Conservation (phyloP, 129 eudicot species). For the Ambrosia trifida region DNA sequence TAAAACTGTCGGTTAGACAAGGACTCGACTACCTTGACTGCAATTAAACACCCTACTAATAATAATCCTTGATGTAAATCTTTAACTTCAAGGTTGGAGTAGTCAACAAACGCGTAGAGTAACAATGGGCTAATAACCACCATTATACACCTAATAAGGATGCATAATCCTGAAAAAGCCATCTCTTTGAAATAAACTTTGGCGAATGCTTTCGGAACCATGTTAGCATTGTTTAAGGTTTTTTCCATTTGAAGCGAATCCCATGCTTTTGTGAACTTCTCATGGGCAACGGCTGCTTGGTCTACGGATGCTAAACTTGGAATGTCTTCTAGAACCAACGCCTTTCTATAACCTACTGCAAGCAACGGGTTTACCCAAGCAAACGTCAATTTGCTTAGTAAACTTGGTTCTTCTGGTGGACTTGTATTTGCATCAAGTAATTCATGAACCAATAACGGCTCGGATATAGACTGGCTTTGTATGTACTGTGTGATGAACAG, state of each 20-base stretch:
- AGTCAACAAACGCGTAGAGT: constrained; percentile 56
- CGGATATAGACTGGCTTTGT: constrained; percentile 13
- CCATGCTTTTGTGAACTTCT: constrained; percentile 49
- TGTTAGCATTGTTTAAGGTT: constrained; percentile 23
- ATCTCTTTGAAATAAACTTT: constrained; percentile 47
- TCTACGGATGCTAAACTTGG: constrained; percentile 51
- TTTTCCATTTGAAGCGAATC: constrained; percentile 33
- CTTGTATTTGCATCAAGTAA: constrained; percentile 14
- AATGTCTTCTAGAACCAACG: constrained; percentile 49
- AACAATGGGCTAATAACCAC: constrained; percentile 48
- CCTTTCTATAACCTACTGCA: constrained; percentile 43
- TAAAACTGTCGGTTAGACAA: constrained; percentile 62
- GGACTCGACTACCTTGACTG: constrained; percentile 67
- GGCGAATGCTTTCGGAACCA: constrained; percentile 39
- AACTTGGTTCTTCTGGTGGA: constrained; percentile 30
- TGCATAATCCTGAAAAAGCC: constrained; percentile 38
- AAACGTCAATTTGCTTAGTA: constrained; percentile 49
- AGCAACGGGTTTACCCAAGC: constrained; percentile 63
- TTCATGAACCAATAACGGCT: constrained; percentile 41
- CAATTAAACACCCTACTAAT: constrained; percentile 56
- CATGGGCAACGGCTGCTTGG: constrained; percentile 44
- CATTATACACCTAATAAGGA: constrained; percentile 41
- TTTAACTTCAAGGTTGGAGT: constrained; percentile 33
- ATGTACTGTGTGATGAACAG: constrained; percentile 12
- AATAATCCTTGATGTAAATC: constrained; percentile 37